These are phyloP conservation scores for Eutypa lata DNA, from an alignment of 2,329 filamentous ascomycete species.

Conservation along the genomic window DNA sequence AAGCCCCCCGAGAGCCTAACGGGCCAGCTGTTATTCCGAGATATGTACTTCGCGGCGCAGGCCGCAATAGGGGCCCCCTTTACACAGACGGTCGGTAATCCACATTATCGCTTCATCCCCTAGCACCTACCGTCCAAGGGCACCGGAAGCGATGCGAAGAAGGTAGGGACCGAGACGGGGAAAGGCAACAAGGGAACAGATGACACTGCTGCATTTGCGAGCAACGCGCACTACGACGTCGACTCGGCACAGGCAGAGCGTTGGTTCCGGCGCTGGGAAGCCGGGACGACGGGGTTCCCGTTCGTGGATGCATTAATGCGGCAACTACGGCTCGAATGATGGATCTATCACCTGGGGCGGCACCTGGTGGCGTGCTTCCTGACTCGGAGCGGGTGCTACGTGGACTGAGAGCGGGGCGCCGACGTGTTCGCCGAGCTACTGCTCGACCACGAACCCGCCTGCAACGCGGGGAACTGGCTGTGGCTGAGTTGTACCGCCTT, in stretches of 20 bases:
- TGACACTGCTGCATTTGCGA: conserved; percentile 29
- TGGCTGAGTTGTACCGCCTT: conserved; percentile 76
- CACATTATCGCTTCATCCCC: conserved; percentile 69
- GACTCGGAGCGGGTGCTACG: conserved; percentile 74
- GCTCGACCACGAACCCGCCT: conserved; percentile 71
- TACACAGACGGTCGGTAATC: conserved; percentile 62
- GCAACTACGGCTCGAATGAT: conserved; percentile 67
- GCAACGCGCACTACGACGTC: conserved; percentile 49
- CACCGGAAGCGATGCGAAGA: conserved; percentile 21
- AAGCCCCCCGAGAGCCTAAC: conserved; percentile 65
- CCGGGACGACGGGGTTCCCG: conserved; percentile 70
- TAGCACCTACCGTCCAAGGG: conserved; percentile 66
- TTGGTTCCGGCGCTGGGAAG: conserved; percentile 67
- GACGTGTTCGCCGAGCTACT: conserved; percentile 77
- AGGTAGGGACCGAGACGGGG: conserved; percentile 38
- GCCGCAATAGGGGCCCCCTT: conserved; percentile 64
- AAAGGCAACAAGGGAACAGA: conserved; percentile 47
- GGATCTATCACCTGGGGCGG: conserved; percentile 76
- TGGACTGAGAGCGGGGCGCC: conserved; percentile 75
- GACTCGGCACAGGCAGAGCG: conserved; percentile 60
- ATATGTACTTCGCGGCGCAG: conserved; percentile 82
- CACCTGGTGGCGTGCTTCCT: conserved; percentile 79
- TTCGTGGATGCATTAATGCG: conserved; percentile 82
- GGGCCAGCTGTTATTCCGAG: conserved; percentile 72
- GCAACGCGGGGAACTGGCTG: conserved; percentile 76